These are phyloP conservation scores for Waitea zeae DNA, from an alignment of 1,284 basidiomycete species.

Conservation along the genomic window DNA sequence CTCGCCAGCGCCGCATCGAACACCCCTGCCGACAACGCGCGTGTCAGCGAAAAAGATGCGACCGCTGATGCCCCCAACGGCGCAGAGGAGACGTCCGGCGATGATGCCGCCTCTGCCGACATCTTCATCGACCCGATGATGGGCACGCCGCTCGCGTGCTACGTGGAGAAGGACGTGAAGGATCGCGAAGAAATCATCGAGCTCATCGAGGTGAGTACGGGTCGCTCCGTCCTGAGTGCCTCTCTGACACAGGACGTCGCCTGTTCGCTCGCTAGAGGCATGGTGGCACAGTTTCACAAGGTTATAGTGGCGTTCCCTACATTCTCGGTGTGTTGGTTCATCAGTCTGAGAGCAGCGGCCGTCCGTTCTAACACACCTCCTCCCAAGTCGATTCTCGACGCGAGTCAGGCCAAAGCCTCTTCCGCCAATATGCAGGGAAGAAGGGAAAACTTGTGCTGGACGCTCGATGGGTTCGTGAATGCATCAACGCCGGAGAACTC, in stretches of 20 bases:
- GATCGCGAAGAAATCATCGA: constrained; percentile 44
- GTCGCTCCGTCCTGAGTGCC: constrained; percentile 1
- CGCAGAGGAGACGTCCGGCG: no score
- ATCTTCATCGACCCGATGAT: constrained; percentile 61
- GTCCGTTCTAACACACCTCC: constrained; percentile 8
- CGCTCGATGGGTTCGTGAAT: constrained; percentile 56
- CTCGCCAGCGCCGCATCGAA: no score
- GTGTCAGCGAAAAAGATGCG: no score
- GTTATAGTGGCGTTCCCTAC: constrained; percentile 59
- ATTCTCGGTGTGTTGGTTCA: constrained; percentile 40
- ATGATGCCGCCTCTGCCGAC: no score
- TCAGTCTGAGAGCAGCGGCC: background rate
- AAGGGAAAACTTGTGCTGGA: constrained; percentile 61
- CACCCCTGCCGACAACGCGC: no score
- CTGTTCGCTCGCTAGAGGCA: constrained; percentile 32
- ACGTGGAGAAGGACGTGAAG: constrained; percentile 62
- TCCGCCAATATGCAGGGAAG: constrained; percentile 56
- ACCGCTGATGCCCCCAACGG: no score
- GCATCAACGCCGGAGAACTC: constrained; percentile 42
- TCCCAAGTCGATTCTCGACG: constrained; percentile 59
- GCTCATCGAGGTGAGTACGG: constrained; percentile 37
- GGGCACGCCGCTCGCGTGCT: constrained; percentile 53
- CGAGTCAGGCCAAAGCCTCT: constrained; percentile 63
- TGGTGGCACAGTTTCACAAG: constrained; percentile 50
- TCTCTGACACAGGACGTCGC: constrained; percentile 2